These are phyloP conservation scores for Trypanosoma scelopori DNA, from an alignment of 208 protist species.

Conservation along the genomic window DNA sequence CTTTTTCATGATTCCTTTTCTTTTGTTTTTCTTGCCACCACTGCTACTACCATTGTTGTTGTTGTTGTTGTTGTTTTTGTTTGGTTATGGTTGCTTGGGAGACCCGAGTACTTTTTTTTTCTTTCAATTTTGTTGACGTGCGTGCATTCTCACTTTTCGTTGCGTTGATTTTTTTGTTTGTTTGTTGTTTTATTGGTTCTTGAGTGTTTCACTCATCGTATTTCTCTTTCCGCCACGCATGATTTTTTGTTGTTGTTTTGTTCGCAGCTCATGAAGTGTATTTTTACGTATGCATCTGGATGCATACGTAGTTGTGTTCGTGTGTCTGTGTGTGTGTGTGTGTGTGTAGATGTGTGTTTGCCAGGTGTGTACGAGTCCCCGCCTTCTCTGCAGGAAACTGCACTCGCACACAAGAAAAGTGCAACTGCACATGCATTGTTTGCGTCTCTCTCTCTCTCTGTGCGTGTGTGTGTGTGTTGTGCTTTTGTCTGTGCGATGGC, in stretches of 20 bases:
- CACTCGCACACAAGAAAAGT: too few relatives aligned
- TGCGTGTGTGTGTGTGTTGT: neutral
- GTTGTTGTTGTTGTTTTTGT: too few relatives aligned
- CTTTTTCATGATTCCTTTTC: slow-evolving; percentile 21
- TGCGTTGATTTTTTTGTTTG: slow-evolving; percentile 11
- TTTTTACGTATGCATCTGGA: neutral
- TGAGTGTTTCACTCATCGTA: neutral
- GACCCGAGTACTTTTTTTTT: neutral
- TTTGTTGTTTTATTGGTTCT: neutral
- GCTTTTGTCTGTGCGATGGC: too few relatives aligned
- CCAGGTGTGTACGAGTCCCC: too few relatives aligned
- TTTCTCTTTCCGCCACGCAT: neutral
- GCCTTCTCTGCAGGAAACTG: too few relatives aligned
- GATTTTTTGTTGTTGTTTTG: neutral
- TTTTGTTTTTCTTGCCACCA: slow-evolving; percentile 11
- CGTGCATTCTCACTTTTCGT: slow-evolving; percentile 8
- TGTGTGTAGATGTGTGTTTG: too few relatives aligned
- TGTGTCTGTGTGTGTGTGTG: slow-evolving; percentile 2
- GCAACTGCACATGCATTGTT: too few relatives aligned
- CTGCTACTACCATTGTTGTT: too few relatives aligned
- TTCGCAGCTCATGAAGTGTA: neutral
- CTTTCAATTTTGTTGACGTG: neutral
- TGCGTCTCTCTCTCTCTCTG: too few relatives aligned
- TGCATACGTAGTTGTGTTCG: neutral
- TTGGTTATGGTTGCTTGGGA: neutral